Evolutionary conservation across 176 grass and related monocot species (phyloP).

Genomic region (Otatea glauca): DNA sequence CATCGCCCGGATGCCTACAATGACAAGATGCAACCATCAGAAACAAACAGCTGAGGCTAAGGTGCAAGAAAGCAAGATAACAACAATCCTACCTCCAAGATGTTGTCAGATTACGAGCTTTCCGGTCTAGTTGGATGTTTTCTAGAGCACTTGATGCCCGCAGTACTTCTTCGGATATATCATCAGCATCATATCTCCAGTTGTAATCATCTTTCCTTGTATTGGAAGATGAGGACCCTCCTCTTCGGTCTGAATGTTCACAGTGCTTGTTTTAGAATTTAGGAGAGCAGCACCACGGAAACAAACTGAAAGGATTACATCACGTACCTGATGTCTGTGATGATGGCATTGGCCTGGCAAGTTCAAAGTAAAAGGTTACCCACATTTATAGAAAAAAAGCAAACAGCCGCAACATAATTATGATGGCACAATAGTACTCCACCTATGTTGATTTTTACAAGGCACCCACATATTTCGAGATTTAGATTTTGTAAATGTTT

Average conservation of each 20-base stretch:
- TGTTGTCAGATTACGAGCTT: constrained; percentile 30
- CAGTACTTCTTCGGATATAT: constrained; percentile 82
- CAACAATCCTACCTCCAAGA: constrained; percentile 68
- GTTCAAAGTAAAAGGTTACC: constrained; percentile 47
- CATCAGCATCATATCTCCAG: constrained; percentile 84
- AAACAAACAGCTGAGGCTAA: not conserved
- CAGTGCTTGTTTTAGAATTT: constrained; percentile 24
- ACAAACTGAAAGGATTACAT: constrained; percentile 9
- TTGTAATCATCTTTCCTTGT: constrained; percentile 86
- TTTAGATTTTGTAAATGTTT: no score
- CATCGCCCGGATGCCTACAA: constrained; percentile 52
- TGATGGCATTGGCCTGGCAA: constrained; percentile 61
- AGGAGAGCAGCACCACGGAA: not conserved
- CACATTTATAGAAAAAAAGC: constrained; percentile 28
- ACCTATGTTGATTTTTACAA: no score
- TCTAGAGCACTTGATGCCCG: constrained; percentile 34
- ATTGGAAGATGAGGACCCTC: constrained; percentile 54
- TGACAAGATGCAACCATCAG: not conserved
- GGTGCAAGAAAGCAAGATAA: not conserved
- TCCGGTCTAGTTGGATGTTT: no score
- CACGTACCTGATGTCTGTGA: constrained; percentile 71
- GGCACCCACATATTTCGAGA: no score
- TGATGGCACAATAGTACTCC: not conserved
- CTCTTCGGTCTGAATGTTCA: constrained; percentile 63
- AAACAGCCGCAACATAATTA: constrained; percentile 19